Base-by-base conservation (phyloP, 345 rosid genomes). In the Passiflora organensis region DNA sequence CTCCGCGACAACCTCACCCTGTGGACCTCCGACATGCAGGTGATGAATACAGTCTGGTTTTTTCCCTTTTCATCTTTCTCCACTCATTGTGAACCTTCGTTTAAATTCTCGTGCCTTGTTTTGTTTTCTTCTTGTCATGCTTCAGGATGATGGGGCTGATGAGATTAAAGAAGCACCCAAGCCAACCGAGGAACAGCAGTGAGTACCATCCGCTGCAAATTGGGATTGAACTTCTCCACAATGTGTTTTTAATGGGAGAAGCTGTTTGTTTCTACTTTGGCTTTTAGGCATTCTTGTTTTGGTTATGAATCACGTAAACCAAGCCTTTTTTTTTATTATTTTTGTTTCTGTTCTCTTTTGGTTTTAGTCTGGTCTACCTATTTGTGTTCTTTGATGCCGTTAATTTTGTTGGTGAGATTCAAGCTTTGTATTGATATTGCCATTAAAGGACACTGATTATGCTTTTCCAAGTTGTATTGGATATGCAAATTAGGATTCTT, bases 1-100 rank as follows among this genome's bases (percentile, higher is more conserved):
- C 90, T 91, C 48, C 95, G 93, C 12, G 96, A 91, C 67, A 91
- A 91, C 45, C 96, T 88, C 78, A 91, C 98, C 45, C 75, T 91
- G 48, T 88, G 95, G 97, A 91, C 97, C 49, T 91, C 96, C 28
- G 95, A 91, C 49, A 85, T 91, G 89, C 95, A 85, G 97, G 97
- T 85, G 44, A 1, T 17, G 55, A n/a, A n/a, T n/a, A n/a, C n/a
- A n/a, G n/a, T n/a, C n/a, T n/a, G n/a, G n/a, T n/a, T n/a, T n/a
- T n/a, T n/a, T n/a, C n/a, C n/a, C n/a, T n/a, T n/a, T n/a, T n/a
- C n/a, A n/a, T n/a, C n/a, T n/a, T n/a, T n/a, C n/a, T n/a, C n/a
- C n/a, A n/a, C 8, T 15, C 21, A 1, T 32, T 0, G 17, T n/a
- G n/a, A n/a, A n/a, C n/a, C n/a, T n/a, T n/a, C n/a, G n/a, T n/a